Evolutionary conservation across 345 rosid species (phyloP), one percentile per base, ranked within the genome.

Genomic region (Dovyalis caffra): DNA sequence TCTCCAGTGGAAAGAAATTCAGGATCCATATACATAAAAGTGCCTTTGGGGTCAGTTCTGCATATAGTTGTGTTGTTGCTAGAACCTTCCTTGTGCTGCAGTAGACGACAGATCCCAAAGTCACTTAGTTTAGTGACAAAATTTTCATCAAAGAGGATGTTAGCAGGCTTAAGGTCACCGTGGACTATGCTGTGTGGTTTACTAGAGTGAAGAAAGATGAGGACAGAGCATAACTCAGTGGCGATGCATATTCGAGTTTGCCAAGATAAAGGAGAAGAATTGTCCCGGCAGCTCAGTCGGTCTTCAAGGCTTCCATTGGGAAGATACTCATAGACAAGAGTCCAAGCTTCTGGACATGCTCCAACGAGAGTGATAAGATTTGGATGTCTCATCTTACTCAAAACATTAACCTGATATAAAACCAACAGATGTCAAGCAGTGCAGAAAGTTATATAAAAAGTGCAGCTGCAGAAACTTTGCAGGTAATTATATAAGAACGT

Each of bases 271-370:
- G 97, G 97, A 0, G 92, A 83, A 56, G 97, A 85, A 81, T 92
- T 92, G 78, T 84, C 94, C 74, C 26, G 78, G 84, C 97, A 92
- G 87, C 78, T 84, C 66, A 95, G 90, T 70, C 94, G 87, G 70
- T 95, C 99, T 85, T 95, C 99, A 64, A 95, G 97, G 77, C 97
- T 95, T 69, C 97, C 99, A 83, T 91, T 91, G 5, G 93, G 87
- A 67, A 92, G 86, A 83, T 85, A 92, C 80, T 92, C 99, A 2
- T 92, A 95, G 61, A 95, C 64, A 35, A 95, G 99, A 83, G 87
- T 66, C 88, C 92, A 89, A 20, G 85, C 90, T 62, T 95, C 99
- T 2, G 97, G 94, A 80, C 97, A 95, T 69, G 95, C 89, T 78
- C 99, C 99, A 66, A 95, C 72, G 3, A 92, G 89, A 18, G 93